Conservation (phyloP, 2,329 filamentous ascomycete species). For the Didymella lethalis region DNA sequence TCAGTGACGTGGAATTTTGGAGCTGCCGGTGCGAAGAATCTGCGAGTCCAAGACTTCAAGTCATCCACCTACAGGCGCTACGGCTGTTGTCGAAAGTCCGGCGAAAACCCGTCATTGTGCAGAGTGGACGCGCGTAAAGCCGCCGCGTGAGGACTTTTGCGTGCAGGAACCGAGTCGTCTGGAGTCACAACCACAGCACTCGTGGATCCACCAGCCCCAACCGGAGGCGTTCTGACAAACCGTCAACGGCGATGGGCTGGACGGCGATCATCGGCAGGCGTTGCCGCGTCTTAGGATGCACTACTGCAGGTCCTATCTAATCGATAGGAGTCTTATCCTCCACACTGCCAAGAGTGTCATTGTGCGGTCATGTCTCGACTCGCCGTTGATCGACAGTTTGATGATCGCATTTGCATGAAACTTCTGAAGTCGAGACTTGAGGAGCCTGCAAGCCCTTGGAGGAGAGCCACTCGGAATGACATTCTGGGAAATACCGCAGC, state of each 20-base stretch:
- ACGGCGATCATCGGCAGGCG: conserved; percentile 16
- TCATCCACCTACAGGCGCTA: conserved; percentile 2
- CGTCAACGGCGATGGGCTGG: conserved; percentile 10
- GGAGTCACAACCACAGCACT: not conserved
- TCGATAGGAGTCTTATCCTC: conserved; percentile 34
- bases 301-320: conserved; percentile 32
- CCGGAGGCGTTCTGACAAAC: conserved; percentile 9
- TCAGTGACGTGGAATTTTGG: not conserved
- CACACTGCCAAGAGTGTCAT: conserved; percentile 4
- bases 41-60: not conserved
- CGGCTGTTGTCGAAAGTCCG: conserved; percentile 1
- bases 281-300: conserved; percentile 15
- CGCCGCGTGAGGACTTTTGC: not conserved
- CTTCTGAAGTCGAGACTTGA: not conserved
- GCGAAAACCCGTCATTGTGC: conserved; percentile 15
- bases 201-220: conserved; percentile 3
- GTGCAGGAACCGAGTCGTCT: conserved; percentile 3
- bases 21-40: not conserved
- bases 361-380: conserved; percentile 1
- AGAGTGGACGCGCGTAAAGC: conserved; percentile 19
- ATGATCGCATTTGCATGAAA: not conserved
- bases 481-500: not conserved
- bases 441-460: not conserved
- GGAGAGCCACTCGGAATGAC: not conserved
- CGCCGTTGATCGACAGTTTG: conserved; percentile 1